phyloP scores from a whole-genome alignment of 2,329 filamentous ascomycete species.

The Pseudocercospora fuligena region DNA sequence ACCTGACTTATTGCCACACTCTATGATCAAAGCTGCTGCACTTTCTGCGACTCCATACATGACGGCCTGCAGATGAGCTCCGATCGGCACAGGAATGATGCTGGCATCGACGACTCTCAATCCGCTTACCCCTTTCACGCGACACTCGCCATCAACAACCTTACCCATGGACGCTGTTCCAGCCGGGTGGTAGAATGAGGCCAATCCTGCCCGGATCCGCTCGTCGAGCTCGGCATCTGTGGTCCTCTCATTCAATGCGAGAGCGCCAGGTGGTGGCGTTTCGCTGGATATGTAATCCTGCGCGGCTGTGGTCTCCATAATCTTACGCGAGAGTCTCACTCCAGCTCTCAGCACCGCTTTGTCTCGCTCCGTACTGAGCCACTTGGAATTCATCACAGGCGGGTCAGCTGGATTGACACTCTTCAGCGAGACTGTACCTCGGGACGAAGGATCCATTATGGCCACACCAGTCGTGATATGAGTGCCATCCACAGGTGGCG shows the following conservation, averaged over 20 bases:
- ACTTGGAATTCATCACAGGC: constrained; percentile 61
- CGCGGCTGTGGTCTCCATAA: not conserved
- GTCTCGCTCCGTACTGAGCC: constrained; percentile 42
- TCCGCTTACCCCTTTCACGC: constrained; percentile 56
- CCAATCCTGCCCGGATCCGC: constrained; percentile 8
- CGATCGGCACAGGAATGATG: constrained; percentile 57
- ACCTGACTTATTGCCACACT: not conserved
- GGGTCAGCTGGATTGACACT: constrained; percentile 66
- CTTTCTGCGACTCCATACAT: constrained; percentile 51
- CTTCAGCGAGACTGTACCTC: constrained; percentile 64
- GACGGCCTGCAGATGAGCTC: constrained; percentile 61
- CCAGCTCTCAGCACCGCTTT: constrained; percentile 14
- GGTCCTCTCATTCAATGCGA: not conserved
- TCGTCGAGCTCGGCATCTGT: constrained; percentile 20
- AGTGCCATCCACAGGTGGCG: constrained; percentile 12
- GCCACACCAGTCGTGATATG: constrained; percentile 6
- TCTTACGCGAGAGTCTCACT: not conserved
- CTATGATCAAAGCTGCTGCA: constrained; percentile 33
- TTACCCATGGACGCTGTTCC: constrained; percentile 33
- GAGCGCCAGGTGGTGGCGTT: not conserved
- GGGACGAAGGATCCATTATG: constrained; percentile 16
- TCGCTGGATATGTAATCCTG: constrained; percentile 4
- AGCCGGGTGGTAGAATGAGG: constrained; percentile 7
- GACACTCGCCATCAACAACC: constrained; percentile 50
- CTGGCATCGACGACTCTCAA: constrained; percentile 60